Percentiles rank a stretch among this genome's conserved stretches.
Evolutionary conservation across 163 green algal genomes (phyloP).

Genomic region (Volvox carteri): DNA sequence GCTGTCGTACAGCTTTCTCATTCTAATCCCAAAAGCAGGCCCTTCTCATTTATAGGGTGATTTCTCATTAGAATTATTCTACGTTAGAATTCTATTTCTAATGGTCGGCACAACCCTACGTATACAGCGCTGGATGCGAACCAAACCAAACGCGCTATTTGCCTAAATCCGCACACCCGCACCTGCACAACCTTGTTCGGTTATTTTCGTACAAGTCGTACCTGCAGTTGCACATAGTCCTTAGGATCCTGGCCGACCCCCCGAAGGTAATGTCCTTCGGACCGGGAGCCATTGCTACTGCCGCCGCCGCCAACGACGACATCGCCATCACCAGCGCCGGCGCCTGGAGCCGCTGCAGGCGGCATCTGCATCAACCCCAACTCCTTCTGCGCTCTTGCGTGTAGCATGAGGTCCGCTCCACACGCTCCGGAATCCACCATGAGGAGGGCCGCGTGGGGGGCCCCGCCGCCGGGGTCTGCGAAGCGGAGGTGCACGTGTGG

Average conservation of each 20-base stretch:
- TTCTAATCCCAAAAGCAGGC: too few species aligned
- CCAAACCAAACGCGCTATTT: too few species aligned
- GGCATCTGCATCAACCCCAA: constrained; percentile 59
- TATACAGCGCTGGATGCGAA: too few species aligned
- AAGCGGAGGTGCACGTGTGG: constrained; percentile 77
- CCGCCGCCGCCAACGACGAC: not conserved
- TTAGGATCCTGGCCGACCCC: constrained; percentile 21
- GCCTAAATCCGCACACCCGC: too few species aligned
- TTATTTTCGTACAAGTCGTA: too few species aligned
- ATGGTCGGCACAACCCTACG: too few species aligned
- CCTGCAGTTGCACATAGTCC: constrained; percentile 40
- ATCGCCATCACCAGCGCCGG: too few species aligned
- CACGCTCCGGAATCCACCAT: constrained; percentile 87
- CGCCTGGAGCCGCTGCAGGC: not conserved
- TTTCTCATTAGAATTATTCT: too few species aligned
- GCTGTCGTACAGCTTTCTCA: too few species aligned
- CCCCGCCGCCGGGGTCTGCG: constrained; percentile 21
- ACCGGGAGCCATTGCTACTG: not conserved
- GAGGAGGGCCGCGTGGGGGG: constrained; percentile 66
- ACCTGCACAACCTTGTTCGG: too few species aligned
- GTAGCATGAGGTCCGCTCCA: constrained; percentile 85
- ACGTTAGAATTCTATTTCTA: too few species aligned
- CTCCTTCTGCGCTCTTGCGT: constrained; percentile 71
- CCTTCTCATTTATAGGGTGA: too few species aligned
- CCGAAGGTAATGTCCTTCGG: constrained; percentile 29